phyloP scores from a whole-genome alignment of 768 basidiomycete genomes.

The Lactarius hengduanensis region DNA sequence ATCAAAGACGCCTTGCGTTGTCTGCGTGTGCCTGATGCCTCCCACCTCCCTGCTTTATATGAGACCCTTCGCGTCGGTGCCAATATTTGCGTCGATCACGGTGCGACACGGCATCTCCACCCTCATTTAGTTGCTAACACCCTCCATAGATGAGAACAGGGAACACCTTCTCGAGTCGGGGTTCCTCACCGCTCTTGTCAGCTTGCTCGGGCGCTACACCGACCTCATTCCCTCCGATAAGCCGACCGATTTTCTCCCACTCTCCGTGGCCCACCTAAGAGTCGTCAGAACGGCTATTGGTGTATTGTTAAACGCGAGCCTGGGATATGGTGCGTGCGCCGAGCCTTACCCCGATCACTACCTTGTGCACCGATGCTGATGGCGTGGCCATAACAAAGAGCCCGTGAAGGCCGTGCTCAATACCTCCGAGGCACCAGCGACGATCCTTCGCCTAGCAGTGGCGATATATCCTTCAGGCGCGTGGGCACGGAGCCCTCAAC shows the following conservation, averaged over 20 bases:
- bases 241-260: constrained; percentile 43
- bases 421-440: constrained; percentile 64
- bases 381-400: constrained; percentile 44
- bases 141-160: constrained; percentile 66
- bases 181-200: constrained; percentile 64
- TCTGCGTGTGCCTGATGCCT: constrained; percentile 43
- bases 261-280: constrained; percentile 63
- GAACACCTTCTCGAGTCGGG: constrained; percentile 66
- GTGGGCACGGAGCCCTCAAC: constrained; percentile 47
- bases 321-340: constrained; percentile 73
- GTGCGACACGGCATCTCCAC: constrained; percentile 39
- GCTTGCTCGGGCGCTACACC: constrained; percentile 65
- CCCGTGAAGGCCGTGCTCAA: constrained; percentile 66
- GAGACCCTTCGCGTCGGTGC: constrained; percentile 78
- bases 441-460: constrained; percentile 63
- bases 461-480: constrained; percentile 71
- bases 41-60: constrained; percentile 52
- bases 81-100: constrained; percentile 83
- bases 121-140: constrained; percentile 12
- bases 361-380: constrained; percentile 8
- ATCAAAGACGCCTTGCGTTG: constrained; percentile 55
- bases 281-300: constrained; percentile 77
- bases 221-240: constrained; percentile 43
- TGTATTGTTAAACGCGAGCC: constrained; percentile 71
- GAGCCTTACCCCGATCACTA: neutral